Evolutionary conservation across 495 filamentous ascomycete species (phyloP).

Genomic region (Aspergillus nidulans): DNA sequence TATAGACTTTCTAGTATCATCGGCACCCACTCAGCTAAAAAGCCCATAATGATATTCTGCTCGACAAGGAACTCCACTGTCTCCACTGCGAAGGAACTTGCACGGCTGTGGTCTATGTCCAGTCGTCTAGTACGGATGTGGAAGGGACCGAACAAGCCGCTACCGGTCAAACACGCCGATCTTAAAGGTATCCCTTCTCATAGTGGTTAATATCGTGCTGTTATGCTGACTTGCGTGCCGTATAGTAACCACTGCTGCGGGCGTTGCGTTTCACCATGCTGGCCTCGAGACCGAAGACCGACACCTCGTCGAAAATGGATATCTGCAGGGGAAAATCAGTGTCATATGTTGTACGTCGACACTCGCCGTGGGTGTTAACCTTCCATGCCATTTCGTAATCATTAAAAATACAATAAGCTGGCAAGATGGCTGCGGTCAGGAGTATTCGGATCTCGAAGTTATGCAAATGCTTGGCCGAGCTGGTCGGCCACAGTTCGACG

Average conservation of each 20-base stretch:
- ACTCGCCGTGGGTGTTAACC: constrained; percentile 86
- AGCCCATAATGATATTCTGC: constrained; percentile 93
- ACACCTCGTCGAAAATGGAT: constrained; percentile 64
- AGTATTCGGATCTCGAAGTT: constrained; percentile 89
- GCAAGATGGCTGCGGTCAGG: constrained; percentile 57
- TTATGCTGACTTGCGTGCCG: neutral
- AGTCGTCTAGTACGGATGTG: constrained; percentile 58
- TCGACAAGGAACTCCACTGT: constrained; percentile 76
- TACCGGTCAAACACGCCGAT: constrained; percentile 59
- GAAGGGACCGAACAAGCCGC: constrained; percentile 53
- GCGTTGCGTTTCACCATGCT: constrained; percentile 92
- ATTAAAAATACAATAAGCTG: constrained; percentile 85
- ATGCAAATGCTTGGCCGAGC: constrained; percentile 99
- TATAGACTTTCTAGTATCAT: constrained; percentile 68
- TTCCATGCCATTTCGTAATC: constrained; percentile 89
- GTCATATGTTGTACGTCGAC: constrained; percentile 97
- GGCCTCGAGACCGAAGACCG: constrained; percentile 73
- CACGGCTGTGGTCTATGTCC: constrained; percentile 59
- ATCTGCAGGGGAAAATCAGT: constrained; percentile 68
- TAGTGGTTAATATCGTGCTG: neutral
- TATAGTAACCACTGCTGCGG: constrained; percentile 55
- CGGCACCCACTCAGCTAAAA: constrained; percentile 65
- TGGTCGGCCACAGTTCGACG: constrained; percentile 88
- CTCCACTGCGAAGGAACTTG: constrained; percentile 68
- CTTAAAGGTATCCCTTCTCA: constrained; percentile 44